Evolutionary conservation across 2,329 filamentous ascomycete species (phyloP), one percentile per base, ranked within the genome.

Genomic region (Aspergillus terreus): DNA sequence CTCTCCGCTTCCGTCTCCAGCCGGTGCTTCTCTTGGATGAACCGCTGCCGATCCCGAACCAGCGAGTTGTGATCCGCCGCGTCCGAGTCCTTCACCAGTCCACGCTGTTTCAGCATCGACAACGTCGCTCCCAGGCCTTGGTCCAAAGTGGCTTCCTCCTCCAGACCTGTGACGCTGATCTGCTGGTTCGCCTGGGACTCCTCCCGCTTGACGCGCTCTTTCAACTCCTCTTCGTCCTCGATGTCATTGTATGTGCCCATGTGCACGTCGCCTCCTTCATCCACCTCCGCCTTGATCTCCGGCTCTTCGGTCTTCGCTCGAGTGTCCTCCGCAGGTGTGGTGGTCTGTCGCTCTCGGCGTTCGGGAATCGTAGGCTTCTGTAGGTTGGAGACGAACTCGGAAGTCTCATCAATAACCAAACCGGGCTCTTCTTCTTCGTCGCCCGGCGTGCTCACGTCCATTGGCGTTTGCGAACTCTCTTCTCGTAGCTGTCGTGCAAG

Each of bases 391-490:
- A 99, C 88, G 62, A 99, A 99, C 63, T 96, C 92, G 0, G 91
- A 91, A 0, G 92, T 96, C 66, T 96, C 94, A 54, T 96, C 92
- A 51, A 99, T 92, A n/a, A 96, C 82, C 1, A 99, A 77, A 1
- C 91, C 92, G 2, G 76, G 77, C 32, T 75, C 75, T 46, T 81
- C 78, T 40, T 79, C 77, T 9, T 72, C 65, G 17, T 76, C 75
- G 3, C 82, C 76, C 3, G 80, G 74, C 21, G 80, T 80, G 46
- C 86, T 83, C 27, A 85, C 81, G 17, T 84, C 85, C 64, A 81
- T 76, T 9, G 75, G 73, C 1, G 74, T 75, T 47, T 76, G 76
- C 3, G 74, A 75, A 35, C 68, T 65, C 50, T 88, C 85, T 65
- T 88, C 83, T 53, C 79, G 77, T 36, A 99, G 75, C 64, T 94